Evolutionary conservation across 2,329 filamentous ascomycete species (phyloP), one percentile per base, ranked within the genome.

Genomic region (Xylaria sp.): DNA sequence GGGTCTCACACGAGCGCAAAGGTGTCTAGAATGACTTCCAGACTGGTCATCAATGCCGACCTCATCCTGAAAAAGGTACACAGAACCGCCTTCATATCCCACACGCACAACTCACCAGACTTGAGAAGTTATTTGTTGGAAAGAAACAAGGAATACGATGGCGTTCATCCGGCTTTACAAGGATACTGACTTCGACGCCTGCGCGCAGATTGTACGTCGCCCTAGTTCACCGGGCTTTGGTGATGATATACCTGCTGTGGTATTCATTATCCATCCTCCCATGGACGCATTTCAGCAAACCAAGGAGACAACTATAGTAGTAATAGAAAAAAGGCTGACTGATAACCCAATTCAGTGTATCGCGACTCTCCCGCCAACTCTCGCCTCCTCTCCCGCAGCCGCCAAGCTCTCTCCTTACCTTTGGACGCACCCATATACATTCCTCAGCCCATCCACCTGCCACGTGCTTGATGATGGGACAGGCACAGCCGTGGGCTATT

Each of bases 371-470:
- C 83, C 84, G 3, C 81, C 82, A 0, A 81, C 80, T 4, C 80
- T 86, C n/a, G 46, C 73, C 31, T 54, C 73, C 20, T 82, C 81
- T 34, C 75, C 79, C 44, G 74, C 73, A 12, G 80, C 79, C 5
- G 69, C 72, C 56, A 78, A 77, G 20, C 78, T 85, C 37, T 80
- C 83, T 15, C 84, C 84, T 0, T 86, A 86, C 77, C 72, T 86
- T 74, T 87, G 85, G 85, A 84, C 83, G 9, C 84, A 86, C 74
- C 84, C 81, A 46, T 86, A 83, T 80, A 85, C 83, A 18, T 78
- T 81, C 72, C 82, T 86, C 67, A 83, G 79, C 9, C 84, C 84
- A 0, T 50, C 70, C 12, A 82, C 81, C 15, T 84, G 83, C 79
- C 82, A 84, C 75, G 81, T 86, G 12, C 81, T 87, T 15, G 85